These are phyloP conservation scores for Lactarius deliciosus DNA, from an alignment of 768 basidiomycete species.

Conservation along the genomic window DNA sequence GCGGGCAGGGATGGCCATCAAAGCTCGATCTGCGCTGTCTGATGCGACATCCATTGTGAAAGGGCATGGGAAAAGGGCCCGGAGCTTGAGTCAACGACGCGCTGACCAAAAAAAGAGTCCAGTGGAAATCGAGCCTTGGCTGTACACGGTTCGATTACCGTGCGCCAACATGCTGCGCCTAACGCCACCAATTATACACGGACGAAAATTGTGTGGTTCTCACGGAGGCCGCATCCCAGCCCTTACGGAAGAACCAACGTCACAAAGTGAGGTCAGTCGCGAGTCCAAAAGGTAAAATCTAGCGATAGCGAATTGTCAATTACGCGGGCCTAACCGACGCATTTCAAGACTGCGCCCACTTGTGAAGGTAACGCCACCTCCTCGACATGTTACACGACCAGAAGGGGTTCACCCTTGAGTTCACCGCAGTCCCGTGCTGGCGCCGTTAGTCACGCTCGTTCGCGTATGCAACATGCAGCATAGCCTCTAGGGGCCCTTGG, in stretches of 20 bases:
- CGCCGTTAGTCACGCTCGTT: background rate
- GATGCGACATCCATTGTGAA: background rate
- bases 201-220: background rate
- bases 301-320: background rate
- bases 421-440: background rate
- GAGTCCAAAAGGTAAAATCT: constrained; percentile 13
- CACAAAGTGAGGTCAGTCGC: background rate
- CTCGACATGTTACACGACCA: background rate
- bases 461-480: background rate
- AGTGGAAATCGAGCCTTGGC: background rate
- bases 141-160: background rate
- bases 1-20: constrained; percentile 1
- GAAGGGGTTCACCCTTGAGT: too few species aligned
- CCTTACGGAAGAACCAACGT: constrained; percentile 17
- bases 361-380: background rate
- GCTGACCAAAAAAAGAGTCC: background rate
- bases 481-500: background rate
- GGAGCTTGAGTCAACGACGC: constrained; percentile 14
- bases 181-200: constrained; percentile 13
- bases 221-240: background rate
- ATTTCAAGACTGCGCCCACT: background rate
- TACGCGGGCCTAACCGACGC: background rate
- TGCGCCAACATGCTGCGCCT: constrained; percentile 12
- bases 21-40: constrained; percentile 2
- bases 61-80: background rate